phyloP scores from a whole-genome alignment of 176 grass and related monocot species.

The Puccinellia tenuiflora region DNA sequence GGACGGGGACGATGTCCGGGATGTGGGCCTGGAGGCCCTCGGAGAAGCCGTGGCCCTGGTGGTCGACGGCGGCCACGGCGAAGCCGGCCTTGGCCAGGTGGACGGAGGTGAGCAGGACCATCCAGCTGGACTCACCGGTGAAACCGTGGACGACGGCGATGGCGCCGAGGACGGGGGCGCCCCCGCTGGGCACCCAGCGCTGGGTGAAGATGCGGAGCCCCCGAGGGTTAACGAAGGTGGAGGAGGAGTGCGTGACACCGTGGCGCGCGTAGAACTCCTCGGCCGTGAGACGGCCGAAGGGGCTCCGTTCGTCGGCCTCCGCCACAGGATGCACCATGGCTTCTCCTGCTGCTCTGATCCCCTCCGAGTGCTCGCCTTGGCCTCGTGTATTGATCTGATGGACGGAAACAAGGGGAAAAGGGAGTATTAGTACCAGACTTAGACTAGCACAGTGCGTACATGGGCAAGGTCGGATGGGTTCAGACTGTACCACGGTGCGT shows the following conservation, averaged over 20 bases:
- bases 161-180: not conserved
- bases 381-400: not conserved
- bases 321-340: constrained; percentile 54
- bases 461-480: no score
- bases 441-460: no score
- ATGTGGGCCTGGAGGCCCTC: constrained; percentile 57
- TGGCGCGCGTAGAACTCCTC: constrained; percentile 3
- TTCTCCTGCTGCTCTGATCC: not conserved
- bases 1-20: constrained; percentile 60
- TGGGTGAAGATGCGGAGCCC: constrained; percentile 6
- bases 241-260: not conserved
- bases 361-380: not conserved
- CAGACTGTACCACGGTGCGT: no score
- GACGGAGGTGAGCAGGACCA: constrained; percentile 59
- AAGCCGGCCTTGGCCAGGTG: constrained; percentile 73
- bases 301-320: constrained; percentile 77
- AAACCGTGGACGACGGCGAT: not conserved
- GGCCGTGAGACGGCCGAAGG: constrained; percentile 26
- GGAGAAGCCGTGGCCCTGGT: constrained; percentile 90
- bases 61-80: constrained; percentile 69
- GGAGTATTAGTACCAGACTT: not conserved
- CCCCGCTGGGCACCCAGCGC: not conserved
- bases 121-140: constrained; percentile 41
- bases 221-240: not conserved
- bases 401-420: not conserved